Evolutionary conservation across 257 asterid species (phyloP), one percentile per base, ranked within the genome.

Genomic region (Forsythia viridissima): DNA sequence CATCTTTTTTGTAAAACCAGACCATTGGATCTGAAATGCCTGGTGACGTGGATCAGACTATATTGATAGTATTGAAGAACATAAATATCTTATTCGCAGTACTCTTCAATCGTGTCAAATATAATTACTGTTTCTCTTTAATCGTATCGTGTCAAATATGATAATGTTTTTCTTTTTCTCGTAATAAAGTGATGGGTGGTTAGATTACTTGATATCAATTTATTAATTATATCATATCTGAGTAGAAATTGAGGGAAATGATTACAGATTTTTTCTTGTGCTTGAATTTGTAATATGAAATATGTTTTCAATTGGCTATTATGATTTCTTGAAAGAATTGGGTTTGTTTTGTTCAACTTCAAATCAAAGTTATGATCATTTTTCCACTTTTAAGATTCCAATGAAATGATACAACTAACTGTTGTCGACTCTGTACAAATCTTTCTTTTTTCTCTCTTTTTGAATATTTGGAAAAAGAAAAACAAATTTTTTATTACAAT

Each of bases 321-420:
- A 42, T 40, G 82, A 65, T 59, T 15, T 79, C 52, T 70, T 57
- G 55, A 75, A 51, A 21, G 80, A 46, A 40, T 51, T 75, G 78
- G 55, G 65, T 76, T 66, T 8, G 67, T 5, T 80, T 72, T 51
- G 16, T 80, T 69, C 84, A 61, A 71, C 82, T 81, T 79, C 76
- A 71, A 82, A 74, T 72, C 74, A 70, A 85, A 76, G 88, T 46
- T 63, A 82, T 72, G 75, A 85, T 85, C 78, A 85, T 76, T 79
- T 79, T 76, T 76, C 66, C 52, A 16, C 46, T 44, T 77, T 68
- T 77, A 77, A 61, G 75, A 69, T 37, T 77, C 72, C 42, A 68
- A 42, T 75, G 70, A 79, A 61, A 24, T 61, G 15, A 21, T 20
- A 7, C 37, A 61, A 21, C 37, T 6, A 61, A 21, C 37, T 6